phyloP scores from a whole-genome alignment of 352 stramenopile genomes.

The Globisporangium heterothallicum region DNA sequence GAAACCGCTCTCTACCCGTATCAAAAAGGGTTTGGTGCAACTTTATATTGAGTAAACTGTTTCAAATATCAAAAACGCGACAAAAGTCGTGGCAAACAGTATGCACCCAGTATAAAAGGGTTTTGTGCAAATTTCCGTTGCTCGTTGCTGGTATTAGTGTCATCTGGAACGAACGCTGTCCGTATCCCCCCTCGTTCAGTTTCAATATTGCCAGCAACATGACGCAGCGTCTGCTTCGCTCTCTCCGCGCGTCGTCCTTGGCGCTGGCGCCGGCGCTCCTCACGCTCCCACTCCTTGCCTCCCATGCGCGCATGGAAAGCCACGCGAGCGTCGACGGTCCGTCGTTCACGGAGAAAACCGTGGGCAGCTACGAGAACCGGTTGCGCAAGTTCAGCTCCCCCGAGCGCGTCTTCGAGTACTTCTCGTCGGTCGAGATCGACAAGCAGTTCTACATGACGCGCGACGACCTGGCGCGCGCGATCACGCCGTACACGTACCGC shows the following conservation, averaged over 20 bases:
- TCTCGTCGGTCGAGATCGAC: slow-evolving; percentile 81
- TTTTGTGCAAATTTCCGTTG: no score
- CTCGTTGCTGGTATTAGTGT: no score
- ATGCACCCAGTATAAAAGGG: no score
- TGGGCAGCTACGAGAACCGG: slow-evolving; percentile 88
- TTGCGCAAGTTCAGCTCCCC: slow-evolving; percentile 79
- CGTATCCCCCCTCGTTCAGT: no score
- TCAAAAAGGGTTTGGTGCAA: no score
- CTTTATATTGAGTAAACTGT: no score
- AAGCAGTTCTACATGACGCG: slow-evolving; percentile 81
- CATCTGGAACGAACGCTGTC: no score
- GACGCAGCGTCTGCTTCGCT: slow-evolving; percentile 7
- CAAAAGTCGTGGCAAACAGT: no score
- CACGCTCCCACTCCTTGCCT: slow-evolving; percentile 5
- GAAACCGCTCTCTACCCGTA: no score
- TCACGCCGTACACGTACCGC: slow-evolving; percentile 82
- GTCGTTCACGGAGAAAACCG: slow-evolving; percentile 70
- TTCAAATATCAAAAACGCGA: no score
- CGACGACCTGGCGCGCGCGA: slow-evolving; percentile 69
- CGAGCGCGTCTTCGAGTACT: slow-evolving; percentile 89
- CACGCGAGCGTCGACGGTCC: slow-evolving; percentile 17
- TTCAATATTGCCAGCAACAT: slow-evolving; percentile 10
- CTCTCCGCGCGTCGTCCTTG: slow-evolving; percentile 4
- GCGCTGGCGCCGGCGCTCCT: slow-evolving; percentile 17
- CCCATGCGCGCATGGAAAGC: slow-evolving; percentile 18